Evolutionary conservation across 108 stramenopile genomes (phyloP), one percentile per base, ranked within the genome.

Genomic region (Asterionellopsis glacialis): DNA sequence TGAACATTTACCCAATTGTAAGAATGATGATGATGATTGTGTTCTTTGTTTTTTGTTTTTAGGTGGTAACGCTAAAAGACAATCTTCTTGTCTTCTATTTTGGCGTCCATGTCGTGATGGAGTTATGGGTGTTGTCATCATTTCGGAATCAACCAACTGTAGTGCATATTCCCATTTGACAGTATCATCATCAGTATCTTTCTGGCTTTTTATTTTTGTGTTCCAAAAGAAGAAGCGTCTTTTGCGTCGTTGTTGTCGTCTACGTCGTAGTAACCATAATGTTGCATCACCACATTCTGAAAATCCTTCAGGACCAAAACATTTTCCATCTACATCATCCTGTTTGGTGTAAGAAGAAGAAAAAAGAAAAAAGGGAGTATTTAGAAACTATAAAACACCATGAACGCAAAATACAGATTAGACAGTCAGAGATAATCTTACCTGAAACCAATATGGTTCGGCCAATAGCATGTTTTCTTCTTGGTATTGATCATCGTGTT

Each of bases 201-300:
- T 5, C 22, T 26, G 23, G 14, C 27, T 15, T n/a, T 33, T 57
- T 16, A 7, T 12, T 45, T 13, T n/a, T 11, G 14, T 25, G 39
- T 12, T 42, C 13, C 19, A 26, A 19, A 13, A 23, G 53, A 54
- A 4, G 15, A 3, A 27, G 6, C 11, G 53, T 5, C 9, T 16
- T 48, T 9, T 2, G 2, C 4, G 47, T 48, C 5, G 16, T 21
- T 5, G 21, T 48, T 21, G 47, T 19, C 61, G 72, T 39, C 60
- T 24, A 45, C 77, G 44, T 25, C 70, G 61, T 25, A 79, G 27
- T 25, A 73, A 68, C 89, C 89, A 90, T 9, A 89, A 57, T n/a
- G 83, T 84, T 11, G 85, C 76, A 68, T 90, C 89, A 1, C 89
- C 89, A 68, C 89, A 90, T 53, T 87, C 85, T 9, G 79, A 65